Conservation (phyloP, 2,329 filamentous ascomycete genomes). For the Colletotrichum sansevieriae region DNA sequence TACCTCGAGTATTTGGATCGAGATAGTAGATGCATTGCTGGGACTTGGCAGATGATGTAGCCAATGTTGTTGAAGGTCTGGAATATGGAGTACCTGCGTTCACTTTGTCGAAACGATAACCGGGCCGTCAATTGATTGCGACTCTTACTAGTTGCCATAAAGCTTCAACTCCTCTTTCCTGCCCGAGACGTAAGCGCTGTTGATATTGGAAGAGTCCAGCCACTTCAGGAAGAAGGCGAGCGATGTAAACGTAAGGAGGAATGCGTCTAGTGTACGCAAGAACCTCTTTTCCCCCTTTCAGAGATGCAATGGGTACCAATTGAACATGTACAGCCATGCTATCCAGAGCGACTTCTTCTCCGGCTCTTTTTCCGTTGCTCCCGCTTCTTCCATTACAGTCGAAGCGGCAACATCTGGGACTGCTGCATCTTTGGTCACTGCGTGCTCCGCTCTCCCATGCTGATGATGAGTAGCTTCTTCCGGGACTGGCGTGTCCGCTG, state of each 20-base stretch:
- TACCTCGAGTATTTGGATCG: conserved; percentile 43
- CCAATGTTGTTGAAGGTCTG: conserved; percentile 41
- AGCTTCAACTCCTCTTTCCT: conserved; percentile 54
- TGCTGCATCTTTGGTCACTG: conserved; percentile 25
- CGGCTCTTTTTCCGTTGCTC: conserved; percentile 30
- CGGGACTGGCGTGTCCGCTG: background rate
- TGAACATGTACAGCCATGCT: conserved; percentile 45
- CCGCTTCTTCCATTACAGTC: conserved; percentile 64
- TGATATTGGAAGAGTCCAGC: conserved; percentile 55
- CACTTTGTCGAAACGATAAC: background rate
- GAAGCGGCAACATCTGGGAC: conserved; percentile 54
- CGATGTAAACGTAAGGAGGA: conserved; percentile 43
- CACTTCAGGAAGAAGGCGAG: conserved; percentile 40
- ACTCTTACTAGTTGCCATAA: conserved; percentile 48
- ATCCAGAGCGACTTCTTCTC: conserved; percentile 40
- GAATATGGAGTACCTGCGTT: conserved; percentile 35
- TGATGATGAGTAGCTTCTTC: background rate
- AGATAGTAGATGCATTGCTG: conserved; percentile 39
- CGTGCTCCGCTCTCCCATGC: background rate
- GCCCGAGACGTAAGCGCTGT: conserved; percentile 54
- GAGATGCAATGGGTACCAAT: conserved; percentile 47
- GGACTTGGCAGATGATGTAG: conserved; percentile 41
- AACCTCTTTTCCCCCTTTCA: conserved; percentile 41
- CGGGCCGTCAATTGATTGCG: background rate
- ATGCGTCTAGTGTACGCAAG: conserved; percentile 44